Conservation (phyloP, 768 basidiomycete genomes). For the Harrya chromipes region DNA sequence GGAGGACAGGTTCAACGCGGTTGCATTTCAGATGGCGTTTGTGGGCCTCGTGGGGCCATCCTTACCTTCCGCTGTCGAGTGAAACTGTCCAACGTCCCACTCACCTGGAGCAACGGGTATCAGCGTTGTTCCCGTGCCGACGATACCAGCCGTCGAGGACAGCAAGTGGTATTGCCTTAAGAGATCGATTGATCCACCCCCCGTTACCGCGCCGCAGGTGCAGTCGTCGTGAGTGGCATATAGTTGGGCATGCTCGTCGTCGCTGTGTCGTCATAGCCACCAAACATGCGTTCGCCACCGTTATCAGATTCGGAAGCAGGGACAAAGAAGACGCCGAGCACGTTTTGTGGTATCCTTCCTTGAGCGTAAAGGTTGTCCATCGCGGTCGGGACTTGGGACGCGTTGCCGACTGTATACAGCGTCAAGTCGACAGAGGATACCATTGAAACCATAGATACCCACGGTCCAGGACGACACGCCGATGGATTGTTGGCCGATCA, state of each 20-base stretch:
- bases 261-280: constrained; percentile 18
- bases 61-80: too few relatives aligned
- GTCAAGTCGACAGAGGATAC: constrained; percentile 38
- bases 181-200: constrained; percentile 31
- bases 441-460: constrained; percentile 35
- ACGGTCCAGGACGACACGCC: constrained; percentile 28
- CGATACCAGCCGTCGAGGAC: constrained; percentile 28
- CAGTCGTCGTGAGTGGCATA: constrained; percentile 20
- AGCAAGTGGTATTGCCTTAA: constrained; percentile 24
- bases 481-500: constrained; percentile 31
- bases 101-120: constrained; percentile 21
- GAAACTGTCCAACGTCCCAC: neutral
- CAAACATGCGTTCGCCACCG: constrained; percentile 28
- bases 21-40: constrained; percentile 18
- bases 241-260: constrained; percentile 18
- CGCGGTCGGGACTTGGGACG: constrained; percentile 30
- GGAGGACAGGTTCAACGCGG: constrained; percentile 16
- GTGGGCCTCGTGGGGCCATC: constrained; percentile 15
- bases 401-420: constrained; percentile 14
- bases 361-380: constrained; percentile 33
- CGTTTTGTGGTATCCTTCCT: constrained; percentile 24
- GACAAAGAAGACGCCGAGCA: constrained; percentile 34
- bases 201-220: constrained; percentile 27
- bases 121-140: constrained; percentile 33
- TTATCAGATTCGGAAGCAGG: constrained; percentile 21